phyloP scores from a whole-genome alignment of 2,329 filamentous ascomycete genomes.

The Colletotrichum magnum region DNA sequence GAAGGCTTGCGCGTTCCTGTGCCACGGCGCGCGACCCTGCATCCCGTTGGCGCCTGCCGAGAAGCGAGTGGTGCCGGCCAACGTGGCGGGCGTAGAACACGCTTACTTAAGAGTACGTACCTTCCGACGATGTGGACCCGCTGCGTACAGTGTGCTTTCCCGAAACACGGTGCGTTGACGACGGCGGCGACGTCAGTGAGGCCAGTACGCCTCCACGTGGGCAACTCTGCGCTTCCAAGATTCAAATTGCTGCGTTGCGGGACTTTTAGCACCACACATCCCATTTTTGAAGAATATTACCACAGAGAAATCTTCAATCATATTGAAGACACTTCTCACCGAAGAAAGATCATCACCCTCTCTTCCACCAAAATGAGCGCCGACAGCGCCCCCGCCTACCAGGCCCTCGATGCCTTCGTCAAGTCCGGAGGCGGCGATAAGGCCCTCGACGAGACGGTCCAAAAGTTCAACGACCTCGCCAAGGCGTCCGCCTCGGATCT shows the following conservation, averaged over 20 bases:
- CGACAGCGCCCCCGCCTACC: constrained; percentile 26
- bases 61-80: too few species aligned
- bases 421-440: constrained; percentile 1
- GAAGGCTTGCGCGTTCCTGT: constrained; percentile 16
- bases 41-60: background rate
- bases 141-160: background rate
- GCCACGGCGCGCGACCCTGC: background rate
- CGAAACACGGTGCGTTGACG: background rate
- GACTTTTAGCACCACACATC: background rate
- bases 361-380: background rate
- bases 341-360: too few species aligned
- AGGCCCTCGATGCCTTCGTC: constrained; percentile 28
- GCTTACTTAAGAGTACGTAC: too few species aligned
- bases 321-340: too few species aligned
- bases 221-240: background rate
- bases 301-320: background rate
- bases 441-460: constrained; percentile 31
- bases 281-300: too few species aligned
- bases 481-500: constrained; percentile 21
- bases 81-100: background rate
- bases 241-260: background rate
- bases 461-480: constrained; percentile 32
- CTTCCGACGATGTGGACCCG: constrained; percentile 6
- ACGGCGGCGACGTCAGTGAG: constrained; percentile 37
- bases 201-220: constrained; percentile 34